Base-by-base conservation (phyloP, 2,329 filamentous ascomycete species). In the Aspergillus fijiensis region DNA sequence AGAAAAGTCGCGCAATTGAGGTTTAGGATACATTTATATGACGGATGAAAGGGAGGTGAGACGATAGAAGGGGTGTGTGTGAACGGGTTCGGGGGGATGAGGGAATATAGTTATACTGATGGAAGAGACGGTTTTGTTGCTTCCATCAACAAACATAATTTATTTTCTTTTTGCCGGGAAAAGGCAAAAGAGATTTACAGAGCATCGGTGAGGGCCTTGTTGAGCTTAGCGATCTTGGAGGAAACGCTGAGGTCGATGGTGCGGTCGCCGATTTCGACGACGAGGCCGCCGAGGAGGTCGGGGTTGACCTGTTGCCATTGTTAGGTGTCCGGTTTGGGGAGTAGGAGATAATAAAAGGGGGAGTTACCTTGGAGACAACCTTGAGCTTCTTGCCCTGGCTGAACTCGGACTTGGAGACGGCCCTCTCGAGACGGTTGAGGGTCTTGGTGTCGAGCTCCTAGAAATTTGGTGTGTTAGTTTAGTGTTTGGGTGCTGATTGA, bases 201-300 rank as follows among this genome's bases (percentile, higher is more conserved):
- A 80, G 89, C 86, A 82, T 99, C 95, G 71, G 86, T 93, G 77
- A 99, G 90, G 78, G 96, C 89, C 89, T 98, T 99, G 91, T 99
- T 99, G 87, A 99, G 91, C 88, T 92, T 96, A 79, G 91, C 86
- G 80, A 99, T 89, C 86, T 94, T 96, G 78, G 90, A 85, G 53
- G 94, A 94, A 74, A 99, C 93, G 81, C 90, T 95, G 71, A 97
- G 89, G 82, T 99, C 95, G 76, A 99, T 96, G 78, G 94, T 98
- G 76, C 94, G 90, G 85, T 98, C 94, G 74, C 93, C 94, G 70
- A 98, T 90, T 83, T 98, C 94, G 75, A 99, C 94, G 68, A 99
- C 81, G 69, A 99, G 88, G 64, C 95, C 95, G 69, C 95, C 95
- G 68, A 96, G 81, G 75, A 99, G 94, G 61, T 98, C 94, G 63